Conservation (phyloP, 129 eudicot genomes). For the Saussurea involucrata region DNA sequence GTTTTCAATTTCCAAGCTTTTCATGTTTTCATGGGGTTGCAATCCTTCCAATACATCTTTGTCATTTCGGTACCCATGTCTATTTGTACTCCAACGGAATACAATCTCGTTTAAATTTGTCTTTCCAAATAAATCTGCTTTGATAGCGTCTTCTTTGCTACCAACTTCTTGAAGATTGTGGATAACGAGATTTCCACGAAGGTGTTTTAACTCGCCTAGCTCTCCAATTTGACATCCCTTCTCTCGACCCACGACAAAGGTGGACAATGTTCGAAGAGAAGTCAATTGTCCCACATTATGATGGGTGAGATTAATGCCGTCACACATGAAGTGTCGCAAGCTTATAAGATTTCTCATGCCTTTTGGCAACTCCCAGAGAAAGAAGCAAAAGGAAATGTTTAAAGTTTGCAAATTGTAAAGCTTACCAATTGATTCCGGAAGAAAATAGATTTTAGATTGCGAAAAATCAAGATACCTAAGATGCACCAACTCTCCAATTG, state of each 20-base stretch:
- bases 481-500: not conserved
- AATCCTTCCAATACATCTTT: conserved; percentile 25
- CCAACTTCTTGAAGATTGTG: not conserved
- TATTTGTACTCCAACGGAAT: not conserved
- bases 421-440: not conserved
- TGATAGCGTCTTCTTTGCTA: not conserved
- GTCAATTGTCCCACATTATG: not conserved
- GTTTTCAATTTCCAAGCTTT: not conserved
- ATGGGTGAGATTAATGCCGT: not conserved
- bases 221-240: not conserved
- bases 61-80: not conserved
- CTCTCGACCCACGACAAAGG: not conserved
- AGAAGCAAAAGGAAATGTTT: not conserved
- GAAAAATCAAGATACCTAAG: not conserved
- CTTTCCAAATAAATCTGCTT: conserved; percentile 14
- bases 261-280: not conserved
- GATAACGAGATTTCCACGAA: not conserved
- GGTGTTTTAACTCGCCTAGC: not conserved
- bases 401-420: not conserved
- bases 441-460: not conserved
- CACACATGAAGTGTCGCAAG: not conserved
- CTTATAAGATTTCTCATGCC: not conserved
- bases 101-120: not conserved
- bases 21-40: conserved; percentile 12
- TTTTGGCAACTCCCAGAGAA: not conserved